Conservation (phyloP, 345 rosid species). For the Anastatica hierochuntica region DNA sequence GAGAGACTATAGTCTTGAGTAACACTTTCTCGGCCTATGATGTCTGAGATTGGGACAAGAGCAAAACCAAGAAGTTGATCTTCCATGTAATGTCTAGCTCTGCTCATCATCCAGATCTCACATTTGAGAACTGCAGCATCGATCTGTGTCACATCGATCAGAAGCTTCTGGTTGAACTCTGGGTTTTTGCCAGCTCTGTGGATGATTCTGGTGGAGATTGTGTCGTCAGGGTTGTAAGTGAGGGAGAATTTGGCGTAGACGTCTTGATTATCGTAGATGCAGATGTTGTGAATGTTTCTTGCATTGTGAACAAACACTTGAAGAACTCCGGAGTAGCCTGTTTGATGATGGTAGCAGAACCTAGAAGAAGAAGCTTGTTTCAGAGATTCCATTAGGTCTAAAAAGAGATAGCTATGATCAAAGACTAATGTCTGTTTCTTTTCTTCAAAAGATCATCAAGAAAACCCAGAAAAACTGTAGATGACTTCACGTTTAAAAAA, state of each 20-base stretch:
- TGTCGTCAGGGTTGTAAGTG: slow-evolving; percentile 76
- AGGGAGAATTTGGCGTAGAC: slow-evolving; percentile 93
- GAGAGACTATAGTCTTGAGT: slow-evolving; percentile 68
- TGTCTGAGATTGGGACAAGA: slow-evolving; percentile 61
- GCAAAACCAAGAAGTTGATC: slow-evolving; percentile 92
- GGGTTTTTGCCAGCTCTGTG: slow-evolving; percentile 90
- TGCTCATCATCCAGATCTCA: slow-evolving; percentile 94
- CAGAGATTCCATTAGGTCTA: slow-evolving; percentile 69
- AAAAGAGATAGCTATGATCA: slow-evolving; percentile 6
- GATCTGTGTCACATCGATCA: slow-evolving; percentile 41
- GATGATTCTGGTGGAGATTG: slow-evolving; percentile 65
- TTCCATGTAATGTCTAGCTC: slow-evolving; percentile 76
- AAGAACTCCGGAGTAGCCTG: slow-evolving; percentile 46
- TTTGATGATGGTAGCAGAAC: slow-evolving; percentile 33
- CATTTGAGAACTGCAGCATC: slow-evolving; percentile 79
- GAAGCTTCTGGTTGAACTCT: slow-evolving; percentile 57
- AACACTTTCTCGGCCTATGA: slow-evolving; percentile 57
- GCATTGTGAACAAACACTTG: slow-evolving; percentile 81
- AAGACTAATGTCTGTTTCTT: neutral
- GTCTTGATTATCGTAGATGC: slow-evolving; percentile 93
- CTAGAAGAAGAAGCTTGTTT: slow-evolving; percentile 34
- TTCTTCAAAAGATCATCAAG: neutral
- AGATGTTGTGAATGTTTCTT: slow-evolving; percentile 91
- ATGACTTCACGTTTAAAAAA: neutral
- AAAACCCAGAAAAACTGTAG: neutral